phyloP scores from a whole-genome alignment of 139 green algal species.

The Chloropicon primus region DNA sequence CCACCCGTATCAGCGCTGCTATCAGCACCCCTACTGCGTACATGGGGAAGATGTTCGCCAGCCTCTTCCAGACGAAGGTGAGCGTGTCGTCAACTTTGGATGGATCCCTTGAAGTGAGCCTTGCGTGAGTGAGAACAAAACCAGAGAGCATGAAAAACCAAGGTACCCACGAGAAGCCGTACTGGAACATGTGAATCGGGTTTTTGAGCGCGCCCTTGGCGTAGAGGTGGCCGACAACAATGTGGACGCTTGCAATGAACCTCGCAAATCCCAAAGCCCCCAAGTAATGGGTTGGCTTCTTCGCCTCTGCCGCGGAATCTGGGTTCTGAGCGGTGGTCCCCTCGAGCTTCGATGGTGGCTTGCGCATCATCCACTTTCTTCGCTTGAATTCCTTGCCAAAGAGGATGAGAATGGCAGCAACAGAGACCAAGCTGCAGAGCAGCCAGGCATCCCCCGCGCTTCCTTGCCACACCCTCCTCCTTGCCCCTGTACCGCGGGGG shows the following conservation, averaged over 20 bases:
- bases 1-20: background rate
- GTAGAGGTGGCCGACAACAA: background rate
- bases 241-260: constrained; percentile 1
- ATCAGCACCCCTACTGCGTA: constrained; percentile 2
- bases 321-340: too few species aligned
- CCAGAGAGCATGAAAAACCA: constrained; percentile 10
- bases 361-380: too few species aligned
- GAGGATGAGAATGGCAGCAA: too few species aligned
- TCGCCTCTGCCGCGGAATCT: background rate
- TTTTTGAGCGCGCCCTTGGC: background rate
- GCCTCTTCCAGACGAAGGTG: constrained; percentile 1
- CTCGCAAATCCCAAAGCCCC: background rate
- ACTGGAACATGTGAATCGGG: background rate
- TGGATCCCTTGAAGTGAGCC: background rate
- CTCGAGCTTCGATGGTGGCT: too few species aligned
- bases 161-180: constrained; percentile 9
- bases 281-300: background rate
- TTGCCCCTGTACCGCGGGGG: too few species aligned
- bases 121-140: constrained; percentile 6
- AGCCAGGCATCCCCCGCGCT: too few species aligned
- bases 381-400: too few species aligned
- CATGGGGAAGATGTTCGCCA: constrained; percentile 3
- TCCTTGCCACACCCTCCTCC: too few species aligned
- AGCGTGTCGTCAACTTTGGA: background rate
- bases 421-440: too few species aligned